Percentiles rank a stretch among this genome's conserved stretches.
Conservation (phyloP, 179 eudicot genomes). For the Corrigiola litoralis region DNA sequence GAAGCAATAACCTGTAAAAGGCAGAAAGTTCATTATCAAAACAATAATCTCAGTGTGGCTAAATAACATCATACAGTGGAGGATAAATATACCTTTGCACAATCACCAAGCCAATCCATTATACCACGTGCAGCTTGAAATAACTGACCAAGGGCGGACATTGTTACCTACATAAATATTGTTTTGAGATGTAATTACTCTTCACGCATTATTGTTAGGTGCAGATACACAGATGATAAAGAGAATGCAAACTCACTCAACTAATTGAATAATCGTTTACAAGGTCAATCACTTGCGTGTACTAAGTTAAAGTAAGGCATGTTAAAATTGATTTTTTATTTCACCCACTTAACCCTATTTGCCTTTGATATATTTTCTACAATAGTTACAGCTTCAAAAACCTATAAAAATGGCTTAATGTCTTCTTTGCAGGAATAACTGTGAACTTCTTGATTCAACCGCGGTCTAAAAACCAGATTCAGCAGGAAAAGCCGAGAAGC, state of each 20-base stretch:
- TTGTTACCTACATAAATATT: constrained; percentile 44
- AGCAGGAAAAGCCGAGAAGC: too few relatives aligned
- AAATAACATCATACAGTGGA: not conserved
- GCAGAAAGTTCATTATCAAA: not conserved
- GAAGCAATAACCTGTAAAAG: constrained; percentile 67
- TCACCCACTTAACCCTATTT: not conserved
- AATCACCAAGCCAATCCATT: constrained; percentile 83
- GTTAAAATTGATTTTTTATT: too few relatives aligned
- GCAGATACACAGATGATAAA: not conserved
- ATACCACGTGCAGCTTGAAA: constrained; percentile 76
- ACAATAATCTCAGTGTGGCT: not conserved
- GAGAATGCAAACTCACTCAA: not conserved
- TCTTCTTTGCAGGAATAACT: not conserved
- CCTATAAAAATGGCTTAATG: not conserved
- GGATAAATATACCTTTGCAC: constrained; percentile 59
- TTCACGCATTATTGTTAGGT: not conserved
- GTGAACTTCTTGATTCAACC: not conserved
- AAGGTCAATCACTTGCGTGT: not conserved
- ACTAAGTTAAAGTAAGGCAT: not conserved
- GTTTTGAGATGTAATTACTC: not conserved
- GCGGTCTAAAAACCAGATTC: too few relatives aligned
- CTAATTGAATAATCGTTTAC: not conserved
- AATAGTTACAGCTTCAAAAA: not conserved
- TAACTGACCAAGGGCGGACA: constrained; percentile 73
- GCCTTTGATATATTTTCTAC: not conserved